phyloP scores from a whole-genome alignment of 202 grass and related monocot species.

The Cymbopogon flexuosus region DNA sequence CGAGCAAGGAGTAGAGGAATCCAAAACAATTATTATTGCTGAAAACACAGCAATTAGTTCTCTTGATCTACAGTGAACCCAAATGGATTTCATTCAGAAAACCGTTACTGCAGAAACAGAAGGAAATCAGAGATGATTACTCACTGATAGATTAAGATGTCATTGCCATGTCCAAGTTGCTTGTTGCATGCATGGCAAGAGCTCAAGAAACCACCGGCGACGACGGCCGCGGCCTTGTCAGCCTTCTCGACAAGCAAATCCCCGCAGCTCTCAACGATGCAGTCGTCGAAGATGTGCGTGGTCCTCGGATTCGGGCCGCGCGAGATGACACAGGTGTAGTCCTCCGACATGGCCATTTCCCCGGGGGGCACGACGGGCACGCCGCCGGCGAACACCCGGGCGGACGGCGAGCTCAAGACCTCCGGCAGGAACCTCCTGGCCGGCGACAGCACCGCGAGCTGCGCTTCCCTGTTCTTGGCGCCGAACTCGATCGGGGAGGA shows the following conservation, averaged over 20 bases:
- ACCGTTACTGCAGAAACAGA: neutral
- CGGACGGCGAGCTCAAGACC: conserved; percentile 38
- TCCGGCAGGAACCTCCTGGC: conserved; percentile 51
- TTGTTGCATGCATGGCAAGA: conserved; percentile 72
- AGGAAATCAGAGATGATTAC: conserved; percentile 18
- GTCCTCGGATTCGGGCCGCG: conserved; percentile 87
- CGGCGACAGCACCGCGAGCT: conserved; percentile 62
- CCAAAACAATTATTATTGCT: neutral
- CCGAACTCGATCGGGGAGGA: conserved; percentile 92
- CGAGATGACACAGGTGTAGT: conserved; percentile 97
- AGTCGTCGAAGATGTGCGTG: conserved; percentile 88
- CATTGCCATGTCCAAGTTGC: conserved; percentile 45
- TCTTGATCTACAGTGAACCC: neutral
- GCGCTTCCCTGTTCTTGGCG: conserved; percentile 70
- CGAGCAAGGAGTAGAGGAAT: neutral
- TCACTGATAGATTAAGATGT: conserved; percentile 60
- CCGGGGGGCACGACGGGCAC: conserved; percentile 42
- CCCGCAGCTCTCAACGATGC: conserved; percentile 60
- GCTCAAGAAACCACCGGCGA: conserved; percentile 40
- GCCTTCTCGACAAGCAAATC: conserved; percentile 24
- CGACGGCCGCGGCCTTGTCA: conserved; percentile 18
- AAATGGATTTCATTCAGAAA: neutral
- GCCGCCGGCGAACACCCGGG: conserved; percentile 39
- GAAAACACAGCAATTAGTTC: neutral
- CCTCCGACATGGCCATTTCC: conserved; percentile 68